Evolutionary conservation across 2,329 filamentous ascomycete species (phyloP).

Genomic region (Sphaerulina populicola): DNA sequence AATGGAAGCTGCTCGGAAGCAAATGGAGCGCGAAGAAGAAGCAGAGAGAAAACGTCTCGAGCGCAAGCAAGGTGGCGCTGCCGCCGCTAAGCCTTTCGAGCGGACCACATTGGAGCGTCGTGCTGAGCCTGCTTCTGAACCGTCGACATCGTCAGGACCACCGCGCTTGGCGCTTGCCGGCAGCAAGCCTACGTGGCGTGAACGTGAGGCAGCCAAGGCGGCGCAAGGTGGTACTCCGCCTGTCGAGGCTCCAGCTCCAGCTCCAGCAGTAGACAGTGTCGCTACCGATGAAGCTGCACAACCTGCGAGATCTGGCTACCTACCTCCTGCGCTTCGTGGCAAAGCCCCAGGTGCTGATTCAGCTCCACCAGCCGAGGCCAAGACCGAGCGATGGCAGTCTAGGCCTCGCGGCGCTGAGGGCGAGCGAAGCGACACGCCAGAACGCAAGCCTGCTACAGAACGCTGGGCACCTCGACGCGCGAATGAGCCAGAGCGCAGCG

Average conservation of each 20-base stretch:
- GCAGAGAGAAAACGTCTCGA: constrained; percentile 66
- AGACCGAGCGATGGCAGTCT: constrained; percentile 21
- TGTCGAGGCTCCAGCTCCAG: constrained; percentile 27
- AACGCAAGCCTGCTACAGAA: constrained; percentile 12
- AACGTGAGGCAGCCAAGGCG: constrained; percentile 53
- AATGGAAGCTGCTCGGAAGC: constrained; percentile 30
- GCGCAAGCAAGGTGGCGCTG: constrained; percentile 42
- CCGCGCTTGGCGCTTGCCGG: constrained; percentile 53
- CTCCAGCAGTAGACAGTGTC: constrained; percentile 27
- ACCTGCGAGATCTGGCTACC: constrained; percentile 38
- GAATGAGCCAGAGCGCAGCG: constrained; percentile 9
- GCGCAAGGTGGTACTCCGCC: constrained; percentile 22
- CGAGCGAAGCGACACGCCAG: constrained; percentile 14
- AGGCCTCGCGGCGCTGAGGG: constrained; percentile 18
- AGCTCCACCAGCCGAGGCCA: constrained; percentile 23
- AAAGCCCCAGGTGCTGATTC: constrained; percentile 28
- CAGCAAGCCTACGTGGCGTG: constrained; percentile 60
- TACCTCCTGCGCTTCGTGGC: constrained; percentile 40
- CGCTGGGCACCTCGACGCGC: constrained; percentile 17
- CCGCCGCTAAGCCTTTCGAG: constrained; percentile 33
- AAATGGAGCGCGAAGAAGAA: constrained; percentile 64
- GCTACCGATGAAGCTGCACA: constrained; percentile 34
- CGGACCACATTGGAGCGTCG: constrained; percentile 20
- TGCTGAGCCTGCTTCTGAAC: constrained; percentile 32
- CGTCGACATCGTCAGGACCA: constrained; percentile 46